These are phyloP conservation scores for Cylindrodendrum hubeiense DNA, from an alignment of 2,329 filamentous ascomycete species.

Conservation along the genomic window DNA sequence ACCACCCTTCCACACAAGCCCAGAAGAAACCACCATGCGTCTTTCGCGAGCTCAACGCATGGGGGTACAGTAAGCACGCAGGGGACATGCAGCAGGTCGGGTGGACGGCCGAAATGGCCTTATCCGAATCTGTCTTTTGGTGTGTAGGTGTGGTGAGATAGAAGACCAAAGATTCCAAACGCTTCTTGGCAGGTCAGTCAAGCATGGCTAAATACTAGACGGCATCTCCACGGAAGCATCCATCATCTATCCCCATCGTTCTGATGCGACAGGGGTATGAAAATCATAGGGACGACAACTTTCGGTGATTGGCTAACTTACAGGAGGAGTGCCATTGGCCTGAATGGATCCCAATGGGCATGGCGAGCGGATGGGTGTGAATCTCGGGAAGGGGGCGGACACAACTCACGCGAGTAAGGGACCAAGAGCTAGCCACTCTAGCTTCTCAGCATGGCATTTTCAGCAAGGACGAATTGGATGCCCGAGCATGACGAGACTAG, in stretches of 20 bases:
- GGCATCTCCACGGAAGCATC: background rate
- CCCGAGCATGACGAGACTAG: background rate
- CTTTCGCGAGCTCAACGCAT: conserved; percentile 8
- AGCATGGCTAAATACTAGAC: background rate
- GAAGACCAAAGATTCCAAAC: background rate
- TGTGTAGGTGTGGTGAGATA: conserved; percentile 1
- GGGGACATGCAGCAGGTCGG: conserved; percentile 8
- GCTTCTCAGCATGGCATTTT: conserved; percentile 5
- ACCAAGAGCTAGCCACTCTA: conserved; percentile 1
- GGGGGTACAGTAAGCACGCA: conserved; percentile 10
- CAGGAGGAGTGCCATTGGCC: background rate
- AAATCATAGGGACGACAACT: background rate
- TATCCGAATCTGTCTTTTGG: too few species aligned
- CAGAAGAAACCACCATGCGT: background rate
- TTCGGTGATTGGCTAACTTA: background rate
- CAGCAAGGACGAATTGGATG: conserved; percentile 1
- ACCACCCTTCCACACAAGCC: background rate
- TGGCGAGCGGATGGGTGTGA: background rate
- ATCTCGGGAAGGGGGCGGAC: background rate
- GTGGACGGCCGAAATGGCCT: background rate
- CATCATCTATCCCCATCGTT: background rate
- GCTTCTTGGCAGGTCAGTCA: background rate
- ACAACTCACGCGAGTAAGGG: conserved; percentile 19
- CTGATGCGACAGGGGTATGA: background rate
- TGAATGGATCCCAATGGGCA: background rate